These are phyloP conservation scores for Clonostachys solani DNA, from an alignment of 2,329 filamentous ascomycete species.

Conservation along the genomic window DNA sequence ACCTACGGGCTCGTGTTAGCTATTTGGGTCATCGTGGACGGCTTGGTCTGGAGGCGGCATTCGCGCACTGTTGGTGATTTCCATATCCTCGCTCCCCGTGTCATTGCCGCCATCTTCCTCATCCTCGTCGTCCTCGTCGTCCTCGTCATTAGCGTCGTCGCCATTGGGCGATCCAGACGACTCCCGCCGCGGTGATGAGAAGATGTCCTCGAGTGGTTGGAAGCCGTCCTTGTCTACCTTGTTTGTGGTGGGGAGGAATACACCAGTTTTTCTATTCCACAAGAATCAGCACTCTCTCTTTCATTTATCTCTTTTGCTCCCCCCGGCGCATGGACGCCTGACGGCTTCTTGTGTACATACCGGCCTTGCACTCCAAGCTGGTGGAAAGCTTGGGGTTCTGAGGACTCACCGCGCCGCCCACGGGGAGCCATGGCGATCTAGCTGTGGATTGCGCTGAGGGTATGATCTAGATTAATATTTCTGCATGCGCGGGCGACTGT, in stretches of 20 bases:
- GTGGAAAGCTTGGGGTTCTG: slow-evolving; percentile 23
- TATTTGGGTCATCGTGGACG: background rate
- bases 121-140: background rate
- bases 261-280: slow-evolving; percentile 76
- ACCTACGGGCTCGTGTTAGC: slow-evolving; percentile 22
- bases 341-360: slow-evolving; percentile 17
- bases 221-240: slow-evolving; percentile 88
- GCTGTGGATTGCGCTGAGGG: too few species aligned
- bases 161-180: slow-evolving; percentile 17
- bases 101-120: slow-evolving; percentile 6
- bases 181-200: slow-evolving; percentile 80
- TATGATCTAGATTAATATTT: too few species aligned
- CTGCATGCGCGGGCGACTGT: background rate
- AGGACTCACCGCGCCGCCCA: slow-evolving; percentile 19
- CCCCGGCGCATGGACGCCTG: background rate
- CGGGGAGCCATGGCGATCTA: slow-evolving; percentile 22
- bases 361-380: slow-evolving; percentile 29
- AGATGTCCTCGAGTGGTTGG: slow-evolving; percentile 81
- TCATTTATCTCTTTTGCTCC: background rate
- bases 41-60: background rate
- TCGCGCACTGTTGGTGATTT: slow-evolving; percentile 42
- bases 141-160: slow-evolving; percentile 2
- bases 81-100: slow-evolving; percentile 44
- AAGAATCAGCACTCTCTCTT: background rate
- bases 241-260: slow-evolving; percentile 73